A percentile compares a stretch with the other conserved stretches of the same genome.
These are phyloP conservation scores for Fusarium graminum DNA, from an alignment of 2,329 filamentous ascomycete genomes.

Conservation along the genomic window DNA sequence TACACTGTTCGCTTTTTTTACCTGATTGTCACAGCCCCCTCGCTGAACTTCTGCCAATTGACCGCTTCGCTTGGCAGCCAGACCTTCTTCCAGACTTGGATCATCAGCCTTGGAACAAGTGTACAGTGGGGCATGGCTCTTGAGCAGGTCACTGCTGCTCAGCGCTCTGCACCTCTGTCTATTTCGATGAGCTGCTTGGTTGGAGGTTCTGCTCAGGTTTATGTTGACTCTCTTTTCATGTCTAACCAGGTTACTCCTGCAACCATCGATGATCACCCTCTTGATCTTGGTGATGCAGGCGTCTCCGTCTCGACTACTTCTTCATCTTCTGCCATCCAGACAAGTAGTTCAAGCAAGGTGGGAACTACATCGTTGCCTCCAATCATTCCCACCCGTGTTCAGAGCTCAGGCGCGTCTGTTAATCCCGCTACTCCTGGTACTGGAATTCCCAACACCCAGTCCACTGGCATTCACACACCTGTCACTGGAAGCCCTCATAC, in stretches of 20 bases:
- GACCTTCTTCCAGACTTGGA: slow-evolving; percentile 8
- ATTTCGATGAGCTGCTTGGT: slow-evolving; percentile 12
- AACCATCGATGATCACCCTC: slow-evolving; percentile 23
- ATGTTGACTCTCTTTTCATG: slow-evolving; percentile 39
- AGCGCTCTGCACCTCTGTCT: slow-evolving; percentile 1
- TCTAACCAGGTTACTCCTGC: slow-evolving; percentile 34
- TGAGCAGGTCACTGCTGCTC: slow-evolving; percentile 5
- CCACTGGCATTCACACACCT: neutral
- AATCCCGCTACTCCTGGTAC: neutral
- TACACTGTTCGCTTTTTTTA: slow-evolving; percentile 40
- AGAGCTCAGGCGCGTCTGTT: neutral
- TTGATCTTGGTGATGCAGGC: slow-evolving; percentile 21
- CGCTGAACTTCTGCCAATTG: slow-evolving; percentile 21
- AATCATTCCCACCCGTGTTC: neutral
- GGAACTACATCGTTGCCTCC: neutral
- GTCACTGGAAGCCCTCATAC: neutral
- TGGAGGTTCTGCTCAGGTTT: slow-evolving; percentile 20
- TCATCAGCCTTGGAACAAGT: neutral
- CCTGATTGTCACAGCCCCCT: neutral
- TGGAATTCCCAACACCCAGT: neutral
- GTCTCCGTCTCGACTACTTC: neutral
- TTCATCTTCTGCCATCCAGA: neutral
- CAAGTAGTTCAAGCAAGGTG: neutral
- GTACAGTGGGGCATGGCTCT: slow-evolving; percentile 15
- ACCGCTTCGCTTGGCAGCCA: slow-evolving; percentile 26